phyloP scores from a whole-genome alignment of 257 asterid species.

The Solanum bukasovii region DNA sequence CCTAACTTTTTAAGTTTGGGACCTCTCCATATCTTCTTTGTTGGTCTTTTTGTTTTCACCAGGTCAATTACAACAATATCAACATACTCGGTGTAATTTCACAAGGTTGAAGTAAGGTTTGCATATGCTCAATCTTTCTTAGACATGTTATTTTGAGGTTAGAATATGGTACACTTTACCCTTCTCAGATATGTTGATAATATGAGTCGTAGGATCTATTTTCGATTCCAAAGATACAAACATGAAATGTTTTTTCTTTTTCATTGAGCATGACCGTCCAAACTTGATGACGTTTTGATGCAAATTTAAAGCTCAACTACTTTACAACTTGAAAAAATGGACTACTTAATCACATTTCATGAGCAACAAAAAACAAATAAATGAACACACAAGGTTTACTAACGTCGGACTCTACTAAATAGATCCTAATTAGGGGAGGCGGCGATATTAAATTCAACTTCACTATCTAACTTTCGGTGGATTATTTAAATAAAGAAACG shows the following conservation, averaged over 20 bases:
- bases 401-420: background rate
- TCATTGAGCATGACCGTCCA: background rate
- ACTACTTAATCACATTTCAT: background rate
- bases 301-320: background rate
- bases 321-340: background rate
- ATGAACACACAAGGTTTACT: background rate
- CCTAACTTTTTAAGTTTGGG: background rate
- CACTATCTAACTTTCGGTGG: no score
- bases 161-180: background rate
- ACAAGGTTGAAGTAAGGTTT: background rate
- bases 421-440: background rate
- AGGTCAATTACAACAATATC: background rate
- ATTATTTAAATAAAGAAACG: background rate
- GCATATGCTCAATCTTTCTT: background rate
- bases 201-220: background rate
- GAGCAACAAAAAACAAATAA: background rate
- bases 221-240: background rate
- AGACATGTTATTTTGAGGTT: background rate
- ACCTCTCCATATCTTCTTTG: background rate
- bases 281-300: background rate
- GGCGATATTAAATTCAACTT: background rate
- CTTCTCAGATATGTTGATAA: background rate
- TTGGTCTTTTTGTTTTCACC: background rate
- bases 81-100: no score
- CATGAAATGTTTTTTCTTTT: background rate